Conservation (phyloP, 345 rosid species). For the Camelina hispida region DNA sequence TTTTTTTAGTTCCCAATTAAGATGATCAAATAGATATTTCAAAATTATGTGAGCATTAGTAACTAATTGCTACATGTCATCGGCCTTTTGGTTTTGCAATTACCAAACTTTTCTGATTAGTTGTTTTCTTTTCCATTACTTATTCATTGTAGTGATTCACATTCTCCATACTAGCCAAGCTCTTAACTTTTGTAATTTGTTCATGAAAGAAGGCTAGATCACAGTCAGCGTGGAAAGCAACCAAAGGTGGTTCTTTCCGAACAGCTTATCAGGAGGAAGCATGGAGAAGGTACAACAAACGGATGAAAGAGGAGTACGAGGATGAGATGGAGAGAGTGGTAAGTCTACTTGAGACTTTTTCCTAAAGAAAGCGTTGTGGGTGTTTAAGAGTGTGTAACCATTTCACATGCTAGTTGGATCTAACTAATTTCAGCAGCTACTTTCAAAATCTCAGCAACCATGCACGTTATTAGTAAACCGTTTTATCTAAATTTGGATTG, state of each 20-base stretch:
- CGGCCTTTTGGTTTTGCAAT: neutral
- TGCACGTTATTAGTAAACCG: neutral
- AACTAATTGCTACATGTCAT: neutral
- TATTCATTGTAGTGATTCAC: constrained; percentile 3
- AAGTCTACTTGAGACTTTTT: constrained; percentile 40
- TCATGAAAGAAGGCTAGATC: constrained; percentile 66
- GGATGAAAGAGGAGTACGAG: constrained; percentile 95
- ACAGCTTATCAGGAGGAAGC: constrained; percentile 84
- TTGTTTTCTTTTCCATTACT: neutral
- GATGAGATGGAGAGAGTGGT: constrained; percentile 99
- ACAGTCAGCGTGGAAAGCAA: constrained; percentile 57
- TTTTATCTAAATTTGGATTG: neutral
- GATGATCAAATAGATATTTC: constrained; percentile 5
- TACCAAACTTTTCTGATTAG: neutral
- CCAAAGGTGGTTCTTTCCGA: constrained; percentile 65
- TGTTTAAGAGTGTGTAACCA: neutral
- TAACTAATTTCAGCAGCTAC: neutral
- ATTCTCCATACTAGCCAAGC: constrained; percentile 4
- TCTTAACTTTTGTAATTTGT: constrained; percentile 42
- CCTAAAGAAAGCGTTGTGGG: neutral
- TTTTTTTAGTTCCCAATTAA: neutral
- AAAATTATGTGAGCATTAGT: neutral
- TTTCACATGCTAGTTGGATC: neutral
- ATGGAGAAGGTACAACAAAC: constrained; percentile 81
- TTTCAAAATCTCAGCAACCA: neutral